These are phyloP conservation scores for Pestalotiopsis sp. DNA, from an alignment of 2,329 filamentous ascomycete species.

Conservation along the genomic window DNA sequence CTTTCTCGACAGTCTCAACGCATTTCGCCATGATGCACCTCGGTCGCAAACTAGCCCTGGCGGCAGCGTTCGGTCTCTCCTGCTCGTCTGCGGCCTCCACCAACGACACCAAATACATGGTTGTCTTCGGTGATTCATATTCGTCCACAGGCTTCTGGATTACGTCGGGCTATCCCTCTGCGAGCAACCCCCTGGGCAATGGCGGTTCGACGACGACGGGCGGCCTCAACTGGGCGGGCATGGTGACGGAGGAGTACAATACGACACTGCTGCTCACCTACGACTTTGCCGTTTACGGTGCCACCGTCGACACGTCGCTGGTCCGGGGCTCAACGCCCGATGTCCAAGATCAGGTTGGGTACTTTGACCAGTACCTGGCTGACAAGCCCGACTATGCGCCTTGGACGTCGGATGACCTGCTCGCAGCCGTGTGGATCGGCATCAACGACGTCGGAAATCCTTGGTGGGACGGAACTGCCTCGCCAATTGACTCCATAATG, in stretches of 20 bases:
- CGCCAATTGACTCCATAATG: constrained; percentile 19
- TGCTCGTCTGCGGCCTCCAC: constrained; percentile 10
- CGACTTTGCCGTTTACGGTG: constrained; percentile 46
- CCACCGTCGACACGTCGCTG: constrained; percentile 44
- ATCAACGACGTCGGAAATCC: constrained; percentile 33
- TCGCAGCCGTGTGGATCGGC: constrained; percentile 31
- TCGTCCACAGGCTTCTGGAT: constrained; percentile 54
- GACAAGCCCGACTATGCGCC: constrained; percentile 14
- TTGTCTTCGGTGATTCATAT: constrained; percentile 50
- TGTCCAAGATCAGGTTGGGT: constrained; percentile 28
- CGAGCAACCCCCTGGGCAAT: constrained; percentile 57
- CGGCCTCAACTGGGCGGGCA: constrained; percentile 43
- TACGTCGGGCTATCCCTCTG: constrained; percentile 45
- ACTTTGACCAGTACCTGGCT: constrained; percentile 21
- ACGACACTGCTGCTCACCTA: constrained; percentile 40
- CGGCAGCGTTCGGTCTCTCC: constrained; percentile 11
- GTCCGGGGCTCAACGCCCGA: constrained; percentile 28
- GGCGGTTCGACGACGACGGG: constrained; percentile 40
- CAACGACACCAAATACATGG: background rate
- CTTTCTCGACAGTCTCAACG: background rate
- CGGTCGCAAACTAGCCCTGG: constrained; percentile 14
- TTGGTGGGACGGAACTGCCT: constrained; percentile 29
- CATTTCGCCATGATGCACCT: constrained; percentile 12
- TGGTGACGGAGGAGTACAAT: constrained; percentile 38
- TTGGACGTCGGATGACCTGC: constrained; percentile 19